Evolutionary conservation across 108 stramenopile genomes (phyloP).

Genomic region (Discostella pseudostelligera): DNA sequence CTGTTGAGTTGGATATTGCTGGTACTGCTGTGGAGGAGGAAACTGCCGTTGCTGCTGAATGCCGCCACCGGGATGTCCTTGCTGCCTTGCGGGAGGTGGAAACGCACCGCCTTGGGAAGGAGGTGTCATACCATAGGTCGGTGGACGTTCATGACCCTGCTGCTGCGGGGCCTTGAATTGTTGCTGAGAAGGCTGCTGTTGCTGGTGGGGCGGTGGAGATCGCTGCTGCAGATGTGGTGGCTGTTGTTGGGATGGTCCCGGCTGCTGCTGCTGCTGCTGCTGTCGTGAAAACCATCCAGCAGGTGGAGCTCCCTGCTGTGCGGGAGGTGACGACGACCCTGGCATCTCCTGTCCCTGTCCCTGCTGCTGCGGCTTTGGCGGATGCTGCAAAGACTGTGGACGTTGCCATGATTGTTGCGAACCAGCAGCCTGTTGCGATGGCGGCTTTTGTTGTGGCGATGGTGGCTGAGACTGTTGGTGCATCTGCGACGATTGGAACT

Average conservation of each 20-base stretch:
- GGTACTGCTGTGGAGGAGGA: slow-evolving; percentile 10
- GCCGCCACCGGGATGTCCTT: not conserved
- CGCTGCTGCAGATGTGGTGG: slow-evolving; percentile 10
- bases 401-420: slow-evolving; percentile 9
- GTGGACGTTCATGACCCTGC: slow-evolving; percentile 13
- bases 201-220: not conserved
- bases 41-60: not conserved
- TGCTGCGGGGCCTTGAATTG: too few relatives aligned
- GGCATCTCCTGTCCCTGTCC: slow-evolving; percentile 8
- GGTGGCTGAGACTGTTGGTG: not conserved
- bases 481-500: not conserved
- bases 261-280: slow-evolving; percentile 23
- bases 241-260: slow-evolving; percentile 5
- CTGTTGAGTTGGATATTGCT: slow-evolving; percentile 18
- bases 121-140: slow-evolving; percentile 16
- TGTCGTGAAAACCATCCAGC: slow-evolving; percentile 10
- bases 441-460: not conserved
- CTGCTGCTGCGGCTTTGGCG: not conserved
- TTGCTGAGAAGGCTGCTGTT: slow-evolving; percentile 12
- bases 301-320: not conserved
- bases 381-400: not conserved
- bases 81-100: not conserved
- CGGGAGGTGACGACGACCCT: not conserved
- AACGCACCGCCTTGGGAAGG: not conserved
- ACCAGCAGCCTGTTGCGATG: not conserved